Evolutionary conservation across 257 asterid species (phyloP), one percentile per base, ranked within the genome.

Genomic region (Cruciata laevipes): DNA sequence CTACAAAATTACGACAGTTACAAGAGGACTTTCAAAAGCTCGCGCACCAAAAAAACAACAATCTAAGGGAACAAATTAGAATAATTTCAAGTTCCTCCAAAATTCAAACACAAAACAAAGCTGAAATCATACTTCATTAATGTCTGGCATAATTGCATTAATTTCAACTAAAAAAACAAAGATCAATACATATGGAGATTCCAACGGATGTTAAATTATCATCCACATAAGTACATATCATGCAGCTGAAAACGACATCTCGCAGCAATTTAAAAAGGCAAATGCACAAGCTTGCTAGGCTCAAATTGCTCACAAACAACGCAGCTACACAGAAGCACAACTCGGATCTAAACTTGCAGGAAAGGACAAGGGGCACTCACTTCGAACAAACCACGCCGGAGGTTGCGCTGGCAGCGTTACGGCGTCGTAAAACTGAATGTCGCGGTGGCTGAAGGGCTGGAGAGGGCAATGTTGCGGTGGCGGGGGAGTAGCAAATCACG

Each of bases 261-360:
- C 52, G 47, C 20, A 47, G 21, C 55, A 47, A 47, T 4, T 37
- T 23, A 3, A 18, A n/a, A 63, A n/a, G 25, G 1, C 35, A 30
- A 55, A 37, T 13, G 35, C 38, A 7, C 11, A n/a, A 3, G 7
- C 35, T n/a, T 20, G 21, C 40, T 21, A 24, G 27, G 24, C 17
- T 37, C 6, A 47, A 30, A 42, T 16, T 16, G 42, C 60, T 65
- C 21, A 27, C 69, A 42, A 5, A 10, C 40, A 27, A 30, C 38
- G 64, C 13, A 30, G 16, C 24, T 14, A 2, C 5, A 24, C 47
- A 5, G 51, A 42, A 59, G 42, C 70, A 27, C 24, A 63, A 30
- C 58, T 53, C 59, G 65, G 75, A 71, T 71, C 75, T 63, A n/a
- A 63, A 37, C 24, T 20, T 33, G 16, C 23, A n/a, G 27, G 23